Base-by-base conservation (phyloP, 1,139 yeast species). In the Suhomyces anneliseae region DNA sequence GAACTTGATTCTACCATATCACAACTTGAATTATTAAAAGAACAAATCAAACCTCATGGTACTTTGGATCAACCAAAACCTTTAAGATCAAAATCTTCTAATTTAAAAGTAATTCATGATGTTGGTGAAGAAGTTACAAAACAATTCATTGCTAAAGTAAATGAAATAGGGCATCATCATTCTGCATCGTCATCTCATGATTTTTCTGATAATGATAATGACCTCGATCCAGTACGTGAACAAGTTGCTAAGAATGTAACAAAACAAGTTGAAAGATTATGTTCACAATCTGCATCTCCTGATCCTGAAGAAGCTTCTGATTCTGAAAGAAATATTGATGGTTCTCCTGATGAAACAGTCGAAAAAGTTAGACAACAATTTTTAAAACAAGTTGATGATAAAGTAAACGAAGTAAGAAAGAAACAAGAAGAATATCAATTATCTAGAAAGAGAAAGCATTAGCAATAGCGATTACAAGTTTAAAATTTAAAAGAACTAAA, bases 51-150 rank as follows among this genome's bases (percentile, higher is more conserved):
- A 29, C 50, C 46, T 10, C 42, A 32, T 14, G 40, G 33, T 8
- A 38, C 12, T 34, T 26, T 35, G 14, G 37, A 34, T 7, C 42
- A 38, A 10, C 42, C 46, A 15, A 48, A 36, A 29, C 43, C 45
- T 4, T 29, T 14, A 6, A 36, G 45, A 33, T 15, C 43, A 35
- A 40, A 36, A 31, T 45, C 53, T 12, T 53, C 55, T 8, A 55
- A 56, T 34, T 50, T 52, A 34, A 58, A 61, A 31, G 56, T 58
- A 2, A 57, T 60, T 31, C 64, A 60, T 27, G 64, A 61, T 34
- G 62, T 60, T 8, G 65, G 64, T 8, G 59, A 60, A 37, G 58
- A 60, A 44, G 65, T 61, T 11, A 59, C 60, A 10, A 58, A 59
- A 42, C 64, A 60, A 42, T 61, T 61, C 42, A 53, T 58, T 12